Evolutionary conservation across 805 yeast species (phyloP).

Genomic region (Middelhovenomyces tepae): DNA sequence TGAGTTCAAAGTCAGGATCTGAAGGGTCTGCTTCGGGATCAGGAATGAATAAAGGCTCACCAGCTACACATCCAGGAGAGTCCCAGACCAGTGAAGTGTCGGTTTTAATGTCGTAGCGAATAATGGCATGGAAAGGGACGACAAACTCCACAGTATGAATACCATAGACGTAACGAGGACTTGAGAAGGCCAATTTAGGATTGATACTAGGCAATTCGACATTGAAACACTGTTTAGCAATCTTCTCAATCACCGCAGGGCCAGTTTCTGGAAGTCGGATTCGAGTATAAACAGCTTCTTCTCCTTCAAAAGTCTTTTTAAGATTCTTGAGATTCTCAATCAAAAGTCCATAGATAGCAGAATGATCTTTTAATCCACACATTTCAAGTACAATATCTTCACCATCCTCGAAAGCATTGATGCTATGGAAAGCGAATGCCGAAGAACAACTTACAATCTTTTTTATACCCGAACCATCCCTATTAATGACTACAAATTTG

Average conservation of each 20-base stretch:
- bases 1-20: slow-evolving; percentile 5
- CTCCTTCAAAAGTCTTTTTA: neutral
- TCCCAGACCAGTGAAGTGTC: slow-evolving; percentile 3
- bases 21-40: slow-evolving; percentile 5
- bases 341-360: slow-evolving; percentile 1
- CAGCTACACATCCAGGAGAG: slow-evolving; percentile 4
- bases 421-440: slow-evolving; percentile 1
- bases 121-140: slow-evolving; percentile 1
- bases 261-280: neutral
- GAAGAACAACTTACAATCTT: neutral
- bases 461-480: slow-evolving; percentile 1
- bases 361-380: slow-evolving; percentile 1
- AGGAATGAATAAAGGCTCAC: slow-evolving; percentile 9
- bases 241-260: neutral
- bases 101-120: slow-evolving; percentile 1
- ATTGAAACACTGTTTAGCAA: slow-evolving; percentile 1
- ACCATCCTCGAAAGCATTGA: slow-evolving; percentile 3
- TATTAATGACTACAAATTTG: neutral
- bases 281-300: slow-evolving; percentile 2
- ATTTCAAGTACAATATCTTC: slow-evolving; percentile 1
- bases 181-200: neutral
- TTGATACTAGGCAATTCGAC: slow-evolving; percentile 1
- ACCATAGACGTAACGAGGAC: slow-evolving; percentile 2
- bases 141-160: neutral
- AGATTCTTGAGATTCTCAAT: neutral